A percentile compares a stretch with the other conserved stretches of the same genome.
phyloP scores from a whole-genome alignment of 345 rosid genomes.

The Bruguiera gymnorhiza region DNA sequence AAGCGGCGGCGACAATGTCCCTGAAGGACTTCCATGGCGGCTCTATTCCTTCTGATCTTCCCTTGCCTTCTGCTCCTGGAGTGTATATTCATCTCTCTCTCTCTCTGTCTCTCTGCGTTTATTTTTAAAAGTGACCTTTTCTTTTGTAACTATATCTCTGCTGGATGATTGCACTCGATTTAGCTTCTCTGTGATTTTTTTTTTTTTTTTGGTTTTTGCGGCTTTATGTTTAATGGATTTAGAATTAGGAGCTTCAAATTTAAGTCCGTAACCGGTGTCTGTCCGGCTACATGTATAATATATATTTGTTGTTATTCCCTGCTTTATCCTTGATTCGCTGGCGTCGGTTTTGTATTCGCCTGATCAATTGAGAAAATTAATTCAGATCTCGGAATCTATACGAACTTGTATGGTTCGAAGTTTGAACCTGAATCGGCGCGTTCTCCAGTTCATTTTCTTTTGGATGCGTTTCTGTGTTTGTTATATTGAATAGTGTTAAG shows the following conservation, averaged over 20 bases:
- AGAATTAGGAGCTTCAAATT: too few relatives aligned
- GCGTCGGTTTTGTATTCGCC: too few relatives aligned
- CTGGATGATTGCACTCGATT: background rate
- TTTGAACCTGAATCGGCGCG: background rate
- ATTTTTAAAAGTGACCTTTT: background rate
- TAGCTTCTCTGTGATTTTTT: too few relatives aligned
- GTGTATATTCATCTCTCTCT: conserved; percentile 48
- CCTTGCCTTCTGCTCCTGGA: conserved; percentile 93
- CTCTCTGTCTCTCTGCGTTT: background rate
- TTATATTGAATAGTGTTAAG: background rate
- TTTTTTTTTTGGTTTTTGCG: too few relatives aligned
- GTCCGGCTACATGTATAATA: too few relatives aligned
- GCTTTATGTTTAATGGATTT: too few relatives aligned
- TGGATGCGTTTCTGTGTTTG: background rate
- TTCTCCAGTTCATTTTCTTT: too few relatives aligned
- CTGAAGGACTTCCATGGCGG: conserved; percentile 95
- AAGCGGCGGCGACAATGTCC: conserved; percentile 74
- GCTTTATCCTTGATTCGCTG: too few relatives aligned
- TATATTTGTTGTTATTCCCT: too few relatives aligned
- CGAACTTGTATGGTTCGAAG: background rate
- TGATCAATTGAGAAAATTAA: too few relatives aligned
- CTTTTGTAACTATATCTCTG: background rate
- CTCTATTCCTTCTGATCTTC: conserved; percentile 77
- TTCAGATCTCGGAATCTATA: background rate
- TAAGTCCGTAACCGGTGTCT: too few relatives aligned